These are phyloP conservation scores for Botrytis deweyae DNA, from an alignment of 2,329 filamentous ascomycete species.

Conservation along the genomic window DNA sequence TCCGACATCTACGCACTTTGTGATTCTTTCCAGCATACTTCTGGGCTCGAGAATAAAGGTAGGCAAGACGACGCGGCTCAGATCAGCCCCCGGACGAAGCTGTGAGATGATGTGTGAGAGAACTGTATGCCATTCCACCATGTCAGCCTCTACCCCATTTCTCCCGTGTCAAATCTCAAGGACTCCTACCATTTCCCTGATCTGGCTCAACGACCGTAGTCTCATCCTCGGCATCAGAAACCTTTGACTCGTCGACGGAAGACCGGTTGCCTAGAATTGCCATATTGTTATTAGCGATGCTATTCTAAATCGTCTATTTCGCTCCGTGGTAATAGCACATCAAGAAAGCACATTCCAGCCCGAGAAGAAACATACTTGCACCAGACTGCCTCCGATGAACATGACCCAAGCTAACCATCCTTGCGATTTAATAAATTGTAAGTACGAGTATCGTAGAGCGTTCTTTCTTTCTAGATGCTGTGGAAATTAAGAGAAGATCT, in stretches of 20 bases:
- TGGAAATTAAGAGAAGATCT: not conserved
- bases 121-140: constrained; percentile 54
- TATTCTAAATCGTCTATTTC: not conserved
- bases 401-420: constrained; percentile 44
- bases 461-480: not conserved
- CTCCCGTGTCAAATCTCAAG: not conserved
- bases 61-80: constrained; percentile 89
- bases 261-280: constrained; percentile 44
- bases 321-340: not conserved
- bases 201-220: constrained; percentile 84
- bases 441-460: not conserved
- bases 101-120: constrained; percentile 97
- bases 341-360: not conserved
- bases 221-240: constrained; percentile 59
- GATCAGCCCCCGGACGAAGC: constrained; percentile 88
- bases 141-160: constrained; percentile 24
- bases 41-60: constrained; percentile 97
- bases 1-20: constrained; percentile 66
- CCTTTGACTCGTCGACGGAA: constrained; percentile 37
- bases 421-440: constrained; percentile 15
- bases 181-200: constrained; percentile 80
- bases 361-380: constrained; percentile 41
- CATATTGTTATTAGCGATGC: constrained; percentile 9
- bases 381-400: constrained; percentile 48
- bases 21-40: constrained; percentile 98